These are phyloP conservation scores for Yarrowia phangngaensis DNA, from an alignment of 805 yeast species.

Conservation along the genomic window DNA sequence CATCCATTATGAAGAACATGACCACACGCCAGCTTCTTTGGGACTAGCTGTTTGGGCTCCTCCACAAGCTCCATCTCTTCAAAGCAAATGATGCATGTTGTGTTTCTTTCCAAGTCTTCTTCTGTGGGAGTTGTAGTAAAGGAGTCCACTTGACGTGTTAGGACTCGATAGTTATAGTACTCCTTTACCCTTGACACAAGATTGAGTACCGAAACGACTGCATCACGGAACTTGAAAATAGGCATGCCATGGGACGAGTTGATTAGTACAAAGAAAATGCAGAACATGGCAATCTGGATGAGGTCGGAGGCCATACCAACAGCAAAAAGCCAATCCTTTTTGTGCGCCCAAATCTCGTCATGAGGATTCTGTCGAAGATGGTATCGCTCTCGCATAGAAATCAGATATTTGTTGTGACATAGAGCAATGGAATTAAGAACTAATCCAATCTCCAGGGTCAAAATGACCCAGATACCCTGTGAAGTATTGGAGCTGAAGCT, in stretches of 20 bases:
- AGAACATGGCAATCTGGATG: constrained; percentile 47
- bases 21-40: constrained; percentile 77
- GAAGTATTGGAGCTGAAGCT: constrained; percentile 42
- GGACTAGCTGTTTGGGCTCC: constrained; percentile 47
- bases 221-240: constrained; percentile 49
- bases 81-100: constrained; percentile 81
- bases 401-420: constrained; percentile 45
- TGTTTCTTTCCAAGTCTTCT: constrained; percentile 57
- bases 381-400: constrained; percentile 56
- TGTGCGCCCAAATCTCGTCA: constrained; percentile 71
- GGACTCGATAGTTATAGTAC: constrained; percentile 36
- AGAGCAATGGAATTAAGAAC: constrained; percentile 53
- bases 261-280: constrained; percentile 48
- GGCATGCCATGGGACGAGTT: constrained; percentile 47
- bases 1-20: constrained; percentile 90
- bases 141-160: constrained; percentile 58
- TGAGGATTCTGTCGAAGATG: constrained; percentile 48
- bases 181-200: constrained; percentile 36
- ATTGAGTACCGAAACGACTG: constrained; percentile 41
- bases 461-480: constrained; percentile 50
- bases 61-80: constrained; percentile 67
- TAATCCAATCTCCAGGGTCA: constrained; percentile 74
- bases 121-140: constrained; percentile 60
- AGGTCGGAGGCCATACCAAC: constrained; percentile 52
- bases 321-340: constrained; percentile 54